Conservation (phyloP, 129 eudicot species). For the Helianthus tuberosus region DNA sequence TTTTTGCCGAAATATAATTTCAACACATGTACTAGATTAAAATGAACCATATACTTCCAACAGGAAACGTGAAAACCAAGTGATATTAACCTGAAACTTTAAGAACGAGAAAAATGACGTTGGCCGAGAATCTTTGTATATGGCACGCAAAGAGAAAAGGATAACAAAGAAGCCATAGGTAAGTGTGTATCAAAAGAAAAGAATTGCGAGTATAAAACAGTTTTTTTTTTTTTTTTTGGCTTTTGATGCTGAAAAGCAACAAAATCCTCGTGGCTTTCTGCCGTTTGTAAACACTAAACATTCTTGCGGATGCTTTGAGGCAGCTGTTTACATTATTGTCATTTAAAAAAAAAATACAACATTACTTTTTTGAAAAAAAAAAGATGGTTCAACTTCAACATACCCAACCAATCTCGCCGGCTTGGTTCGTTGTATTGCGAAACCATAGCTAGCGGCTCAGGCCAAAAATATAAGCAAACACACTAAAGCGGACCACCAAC, state of each 20-base stretch:
- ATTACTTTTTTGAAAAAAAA: no score
- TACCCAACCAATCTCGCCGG: no score
- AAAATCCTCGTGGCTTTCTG: conserved; percentile 9
- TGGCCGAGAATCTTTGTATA: conserved; percentile 32
- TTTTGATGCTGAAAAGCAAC: conserved; percentile 10
- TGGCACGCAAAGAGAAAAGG: conserved; percentile 23
- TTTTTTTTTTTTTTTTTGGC: neutral
- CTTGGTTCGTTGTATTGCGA: no score
- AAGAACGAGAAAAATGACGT: conserved; percentile 17
- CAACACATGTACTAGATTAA: neutral
- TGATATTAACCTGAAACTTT: conserved; percentile 19
- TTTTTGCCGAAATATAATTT: neutral
- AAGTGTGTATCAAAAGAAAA: conserved; percentile 9
- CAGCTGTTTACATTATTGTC: no score
- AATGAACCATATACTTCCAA: neutral
- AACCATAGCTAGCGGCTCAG: no score
- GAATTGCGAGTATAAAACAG: neutral
- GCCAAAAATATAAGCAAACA: no score
- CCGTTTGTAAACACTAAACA: neutral
- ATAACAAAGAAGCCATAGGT: neutral
- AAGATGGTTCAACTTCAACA: no score
- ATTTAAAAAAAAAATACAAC: no score
- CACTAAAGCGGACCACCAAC: no score
- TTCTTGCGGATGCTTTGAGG: no score
- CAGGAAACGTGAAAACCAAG: conserved; percentile 1